Evolutionary conservation across 2,329 filamentous ascomycete genomes (phyloP).

Genomic region (Pseudocercospora vitis): DNA sequence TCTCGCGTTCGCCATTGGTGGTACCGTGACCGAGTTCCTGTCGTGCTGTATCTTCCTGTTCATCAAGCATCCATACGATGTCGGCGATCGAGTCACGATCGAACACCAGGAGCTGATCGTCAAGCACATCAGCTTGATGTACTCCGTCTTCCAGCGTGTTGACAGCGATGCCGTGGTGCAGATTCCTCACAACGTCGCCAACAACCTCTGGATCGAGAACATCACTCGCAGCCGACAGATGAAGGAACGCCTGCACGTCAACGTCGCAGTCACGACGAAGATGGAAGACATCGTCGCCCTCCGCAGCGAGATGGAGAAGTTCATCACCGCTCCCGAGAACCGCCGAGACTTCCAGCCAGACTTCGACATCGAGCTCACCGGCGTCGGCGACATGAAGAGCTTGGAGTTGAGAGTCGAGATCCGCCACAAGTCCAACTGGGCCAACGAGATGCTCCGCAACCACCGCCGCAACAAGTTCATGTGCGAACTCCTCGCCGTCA

Average conservation of each 20-base stretch:
- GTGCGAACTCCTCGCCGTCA: constrained; percentile 78
- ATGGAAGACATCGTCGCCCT: constrained; percentile 38
- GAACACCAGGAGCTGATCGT: constrained; percentile 32
- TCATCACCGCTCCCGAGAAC: constrained; percentile 38
- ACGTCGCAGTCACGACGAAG: constrained; percentile 33
- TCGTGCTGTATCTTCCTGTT: constrained; percentile 97
- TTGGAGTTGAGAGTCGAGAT: constrained; percentile 39
- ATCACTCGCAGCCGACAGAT: constrained; percentile 37
- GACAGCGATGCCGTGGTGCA: constrained; percentile 34
- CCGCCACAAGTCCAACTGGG: constrained; percentile 47
- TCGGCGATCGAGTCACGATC: constrained; percentile 39
- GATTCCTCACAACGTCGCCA: constrained; percentile 39
- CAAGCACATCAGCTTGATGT: constrained; percentile 36
- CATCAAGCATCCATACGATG: constrained; percentile 92
- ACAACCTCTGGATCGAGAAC: constrained; percentile 41
- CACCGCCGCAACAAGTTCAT: constrained; percentile 89
- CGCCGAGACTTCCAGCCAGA: constrained; percentile 38
- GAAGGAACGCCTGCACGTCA: constrained; percentile 36
- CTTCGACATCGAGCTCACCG: constrained; percentile 37
- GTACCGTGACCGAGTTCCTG: constrained; percentile 89
- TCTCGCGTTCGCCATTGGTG: constrained; percentile 89
- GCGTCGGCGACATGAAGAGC: constrained; percentile 34
- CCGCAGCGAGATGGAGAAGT: constrained; percentile 33
- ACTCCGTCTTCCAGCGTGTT: constrained; percentile 34
- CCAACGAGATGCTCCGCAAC: constrained; percentile 72